Percentiles rank a stretch among this genome's conserved stretches.
phyloP scores from a whole-genome alignment of 176 grass and related monocot genomes.

The Aegilops umbellulata region DNA sequence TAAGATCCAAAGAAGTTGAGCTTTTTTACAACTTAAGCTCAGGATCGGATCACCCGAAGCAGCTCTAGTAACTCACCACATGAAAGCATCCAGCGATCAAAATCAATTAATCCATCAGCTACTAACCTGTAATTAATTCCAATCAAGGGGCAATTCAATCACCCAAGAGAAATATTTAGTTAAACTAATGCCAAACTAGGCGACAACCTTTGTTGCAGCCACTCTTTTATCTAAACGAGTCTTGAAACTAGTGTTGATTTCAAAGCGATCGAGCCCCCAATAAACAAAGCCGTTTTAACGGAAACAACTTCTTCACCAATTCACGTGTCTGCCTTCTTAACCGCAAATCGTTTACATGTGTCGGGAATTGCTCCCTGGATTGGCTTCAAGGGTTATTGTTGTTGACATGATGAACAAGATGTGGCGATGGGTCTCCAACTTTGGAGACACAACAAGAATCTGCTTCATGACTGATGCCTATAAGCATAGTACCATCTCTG shows the following conservation, averaged over 20 bases:
- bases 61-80: neutral
- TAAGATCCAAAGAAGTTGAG: neutral
- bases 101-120: neutral
- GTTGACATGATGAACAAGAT: too few relatives aligned
- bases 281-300: conserved; percentile 34
- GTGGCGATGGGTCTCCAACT: too few relatives aligned
- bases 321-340: conserved; percentile 20
- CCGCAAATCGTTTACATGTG: conserved; percentile 41
- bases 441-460: too few relatives aligned
- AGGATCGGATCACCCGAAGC: neutral
- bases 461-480: too few relatives aligned
- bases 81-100: neutral
- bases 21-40: neutral
- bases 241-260: conserved; percentile 42
- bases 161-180: too few relatives aligned
- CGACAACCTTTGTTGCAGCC: neutral
- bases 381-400: too few relatives aligned
- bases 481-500: too few relatives aligned
- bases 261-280: conserved; percentile 46
- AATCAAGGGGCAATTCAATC: too few relatives aligned
- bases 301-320: too few relatives aligned
- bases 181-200: neutral
- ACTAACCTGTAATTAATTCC: too few relatives aligned
- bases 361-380: conserved; percentile 46
- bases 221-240: conserved; percentile 35